These are phyloP conservation scores for Ogataea henricii DNA, from an alignment of 805 yeast genomes.

Conservation along the genomic window DNA sequence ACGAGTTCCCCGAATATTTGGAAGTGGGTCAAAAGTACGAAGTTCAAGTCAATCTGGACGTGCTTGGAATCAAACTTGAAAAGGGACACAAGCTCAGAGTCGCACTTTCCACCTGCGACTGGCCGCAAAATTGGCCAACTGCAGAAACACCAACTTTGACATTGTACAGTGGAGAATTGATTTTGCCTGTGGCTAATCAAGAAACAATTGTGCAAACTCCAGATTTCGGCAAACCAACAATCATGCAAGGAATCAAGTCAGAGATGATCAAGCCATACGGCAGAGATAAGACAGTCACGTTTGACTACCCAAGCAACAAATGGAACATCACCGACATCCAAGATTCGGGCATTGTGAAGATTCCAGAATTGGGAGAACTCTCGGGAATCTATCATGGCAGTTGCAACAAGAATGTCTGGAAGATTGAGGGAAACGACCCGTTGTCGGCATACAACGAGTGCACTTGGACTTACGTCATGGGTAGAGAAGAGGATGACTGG, in stretches of 20 bases:
- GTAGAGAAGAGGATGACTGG: constrained; percentile 44
- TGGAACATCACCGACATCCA: constrained; percentile 39
- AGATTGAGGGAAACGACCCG: constrained; percentile 40
- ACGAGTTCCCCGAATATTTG: constrained; percentile 42
- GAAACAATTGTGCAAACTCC: constrained; percentile 23
- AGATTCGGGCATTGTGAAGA: constrained; percentile 38
- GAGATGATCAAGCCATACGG: constrained; percentile 29
- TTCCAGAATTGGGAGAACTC: constrained; percentile 35
- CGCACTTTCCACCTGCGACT: constrained; percentile 46
- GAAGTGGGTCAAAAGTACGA: constrained; percentile 36
- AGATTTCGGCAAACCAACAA: constrained; percentile 33
- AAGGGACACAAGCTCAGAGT: constrained; percentile 43
- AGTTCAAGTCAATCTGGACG: constrained; percentile 40
- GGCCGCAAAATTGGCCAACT: constrained; percentile 52
- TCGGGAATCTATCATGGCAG: constrained; percentile 44
- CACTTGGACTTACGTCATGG: constrained; percentile 43
- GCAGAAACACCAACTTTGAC: constrained; percentile 42
- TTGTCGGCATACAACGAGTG: constrained; percentile 41
- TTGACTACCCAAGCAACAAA: constrained; percentile 37
- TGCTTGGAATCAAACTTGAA: constrained; percentile 38
- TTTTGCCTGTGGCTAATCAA: constrained; percentile 33
- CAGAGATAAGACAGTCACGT: constrained; percentile 30
- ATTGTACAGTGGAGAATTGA: constrained; percentile 34
- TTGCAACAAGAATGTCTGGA: constrained; percentile 42
- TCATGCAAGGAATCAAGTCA: constrained; percentile 32